Conservation (phyloP, 139 green algal species). For the Picochlorum sp. region DNA sequence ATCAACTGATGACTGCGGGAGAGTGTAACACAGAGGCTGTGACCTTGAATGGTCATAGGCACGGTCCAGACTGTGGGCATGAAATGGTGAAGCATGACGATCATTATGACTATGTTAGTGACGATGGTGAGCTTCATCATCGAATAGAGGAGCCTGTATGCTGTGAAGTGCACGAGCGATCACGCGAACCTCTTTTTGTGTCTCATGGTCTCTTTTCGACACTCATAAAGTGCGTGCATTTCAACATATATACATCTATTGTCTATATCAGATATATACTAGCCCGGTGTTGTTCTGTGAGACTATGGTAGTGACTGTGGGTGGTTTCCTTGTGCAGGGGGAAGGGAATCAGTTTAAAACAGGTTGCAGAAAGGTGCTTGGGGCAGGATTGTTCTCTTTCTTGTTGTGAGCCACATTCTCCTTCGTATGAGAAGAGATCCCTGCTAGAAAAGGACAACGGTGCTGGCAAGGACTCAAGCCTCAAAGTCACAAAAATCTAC, state of each 20-base stretch:
- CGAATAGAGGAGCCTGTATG: neutral
- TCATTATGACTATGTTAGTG: constrained; percentile 30
- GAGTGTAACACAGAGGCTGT: too few species aligned
- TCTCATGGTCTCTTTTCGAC: constrained; percentile 8
- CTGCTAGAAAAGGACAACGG: neutral
- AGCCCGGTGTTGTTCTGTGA: too few species aligned
- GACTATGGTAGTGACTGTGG: too few species aligned
- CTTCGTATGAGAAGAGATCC: too few species aligned
- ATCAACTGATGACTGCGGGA: too few species aligned
- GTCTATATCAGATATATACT: too few species aligned
- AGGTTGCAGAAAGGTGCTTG: constrained; percentile 1
- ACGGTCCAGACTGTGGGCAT: constrained; percentile 21
- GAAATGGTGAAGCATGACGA: constrained; percentile 23
- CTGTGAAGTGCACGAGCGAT: constrained; percentile 2
- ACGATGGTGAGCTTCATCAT: constrained; percentile 14
- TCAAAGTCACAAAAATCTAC: constrained; percentile 28
- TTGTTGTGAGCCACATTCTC: neutral
- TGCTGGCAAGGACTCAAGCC: neutral
- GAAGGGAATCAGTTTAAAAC: too few species aligned
- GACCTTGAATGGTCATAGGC: constrained; percentile 3
- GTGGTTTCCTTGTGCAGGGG: too few species aligned
- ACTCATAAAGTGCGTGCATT: neutral
- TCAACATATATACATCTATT: too few species aligned
- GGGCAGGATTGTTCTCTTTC: constrained; percentile 4
- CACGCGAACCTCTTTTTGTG: constrained; percentile 1